phyloP scores from a whole-genome alignment of 441 rosid genomes.

The Bocquillonia castaneifolia region DNA sequence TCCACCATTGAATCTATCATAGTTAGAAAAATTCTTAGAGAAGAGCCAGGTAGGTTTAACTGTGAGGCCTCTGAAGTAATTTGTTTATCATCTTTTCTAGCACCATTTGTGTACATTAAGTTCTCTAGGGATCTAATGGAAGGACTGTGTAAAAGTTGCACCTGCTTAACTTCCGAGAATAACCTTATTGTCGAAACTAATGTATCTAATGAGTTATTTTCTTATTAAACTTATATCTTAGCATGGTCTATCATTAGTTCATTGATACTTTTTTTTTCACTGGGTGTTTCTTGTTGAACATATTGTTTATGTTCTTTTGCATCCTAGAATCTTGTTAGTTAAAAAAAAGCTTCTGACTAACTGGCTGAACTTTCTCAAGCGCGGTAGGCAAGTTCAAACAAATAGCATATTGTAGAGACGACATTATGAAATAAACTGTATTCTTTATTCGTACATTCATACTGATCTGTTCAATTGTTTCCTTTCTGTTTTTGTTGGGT shows the following conservation, averaged over 20 bases:
- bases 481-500: conserved; percentile 19
- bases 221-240: background rate
- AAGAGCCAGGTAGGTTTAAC: background rate
- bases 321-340: background rate
- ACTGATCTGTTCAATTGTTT: background rate
- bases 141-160: background rate
- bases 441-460: background rate
- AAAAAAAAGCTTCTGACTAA: too few relatives aligned
- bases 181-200: background rate
- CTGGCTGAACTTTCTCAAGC: background rate
- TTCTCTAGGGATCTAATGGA: background rate
- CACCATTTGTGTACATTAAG: background rate
- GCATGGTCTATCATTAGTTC: background rate
- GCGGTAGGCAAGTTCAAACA: background rate
- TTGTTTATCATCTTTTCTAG: too few relatives aligned
- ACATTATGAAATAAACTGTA: background rate
- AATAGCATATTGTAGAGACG: background rate
- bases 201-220: too few relatives aligned
- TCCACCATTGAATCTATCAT: background rate
- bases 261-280: background rate
- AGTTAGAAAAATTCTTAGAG: background rate
- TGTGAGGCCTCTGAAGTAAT: background rate
- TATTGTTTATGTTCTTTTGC: background rate
- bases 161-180: background rate
- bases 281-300: background rate